Percentiles rank a stretch among this genome's conserved stretches.
phyloP scores from a whole-genome alignment of 306 rosid genomes.

The Sphenostylis stenocarpa region DNA sequence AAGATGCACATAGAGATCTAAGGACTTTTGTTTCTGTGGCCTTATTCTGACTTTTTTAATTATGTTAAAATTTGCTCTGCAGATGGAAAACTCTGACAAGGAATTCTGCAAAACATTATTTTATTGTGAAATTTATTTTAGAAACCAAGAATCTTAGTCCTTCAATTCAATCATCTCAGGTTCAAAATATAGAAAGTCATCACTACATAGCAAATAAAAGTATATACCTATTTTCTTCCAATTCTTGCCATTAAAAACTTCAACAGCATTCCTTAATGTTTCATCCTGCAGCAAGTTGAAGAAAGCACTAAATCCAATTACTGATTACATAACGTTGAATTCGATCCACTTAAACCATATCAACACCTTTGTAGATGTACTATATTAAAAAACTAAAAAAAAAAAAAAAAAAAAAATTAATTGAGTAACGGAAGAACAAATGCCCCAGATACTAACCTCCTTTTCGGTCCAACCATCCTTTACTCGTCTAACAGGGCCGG shows the following conservation, averaged over 20 bases:
- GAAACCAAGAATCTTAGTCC: not conserved
- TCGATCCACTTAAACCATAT: not conserved
- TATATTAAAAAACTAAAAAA: conserved; percentile 3
- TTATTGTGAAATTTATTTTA: not conserved
- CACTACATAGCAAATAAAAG: conserved; percentile 5
- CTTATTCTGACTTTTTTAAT: not conserved
- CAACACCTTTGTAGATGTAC: not conserved
- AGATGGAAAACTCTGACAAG: not conserved
- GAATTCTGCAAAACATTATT: not conserved
- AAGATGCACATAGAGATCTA: not conserved
- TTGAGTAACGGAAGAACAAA: not conserved
- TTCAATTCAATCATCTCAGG: not conserved
- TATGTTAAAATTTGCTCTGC: not conserved
- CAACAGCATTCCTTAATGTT: conserved; percentile 86
- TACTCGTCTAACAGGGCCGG: conserved; percentile 94
- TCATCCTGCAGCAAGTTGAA: conserved; percentile 69
- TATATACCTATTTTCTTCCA: conserved; percentile 92
- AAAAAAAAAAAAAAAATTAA: too few species aligned
- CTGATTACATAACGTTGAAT: not conserved
- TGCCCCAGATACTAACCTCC: conserved; percentile 62
- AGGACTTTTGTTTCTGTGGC: not conserved
- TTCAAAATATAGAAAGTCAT: not conserved
- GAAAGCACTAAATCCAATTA: conserved; percentile 19
- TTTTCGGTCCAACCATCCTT: conserved; percentile 96
- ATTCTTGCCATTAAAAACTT: conserved; percentile 72